phyloP scores from a whole-genome alignment of 371 early-diverging fungal species.

The Rhizopus microsporus region DNA sequence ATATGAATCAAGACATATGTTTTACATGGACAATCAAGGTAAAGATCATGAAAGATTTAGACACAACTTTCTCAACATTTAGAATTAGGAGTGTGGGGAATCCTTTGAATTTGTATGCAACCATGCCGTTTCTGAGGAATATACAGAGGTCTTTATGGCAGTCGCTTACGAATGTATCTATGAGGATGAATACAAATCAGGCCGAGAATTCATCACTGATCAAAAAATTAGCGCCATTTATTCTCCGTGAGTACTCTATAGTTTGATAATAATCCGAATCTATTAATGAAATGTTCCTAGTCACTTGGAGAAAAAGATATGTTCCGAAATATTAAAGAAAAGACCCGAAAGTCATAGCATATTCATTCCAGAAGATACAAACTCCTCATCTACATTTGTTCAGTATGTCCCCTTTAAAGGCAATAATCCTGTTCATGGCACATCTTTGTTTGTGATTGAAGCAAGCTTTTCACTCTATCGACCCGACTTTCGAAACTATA shows the following conservation, averaged over 20 bases:
- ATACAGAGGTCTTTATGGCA: background rate
- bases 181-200: background rate
- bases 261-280: no score
- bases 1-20: conserved; percentile 5
- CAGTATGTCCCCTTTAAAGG: background rate
- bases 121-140: background rate
- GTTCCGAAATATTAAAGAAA: background rate
- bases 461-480: conserved; percentile 11
- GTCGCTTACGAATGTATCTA: conserved; percentile 5
- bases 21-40: background rate
- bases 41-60: background rate
- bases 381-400: background rate
- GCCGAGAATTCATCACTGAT: background rate
- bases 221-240: background rate
- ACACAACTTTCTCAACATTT: background rate
- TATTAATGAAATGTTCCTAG: background rate
- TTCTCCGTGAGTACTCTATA: background rate
- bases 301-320: background rate
- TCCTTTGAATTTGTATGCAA: background rate
- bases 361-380: background rate
- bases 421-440: background rate
- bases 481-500: conserved; percentile 10
- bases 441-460: conserved; percentile 23
- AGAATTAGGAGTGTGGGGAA: background rate
- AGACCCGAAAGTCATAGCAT: background rate